Evolutionary conservation across 192 early-diverging fungal genomes (phyloP).

Genomic region (Podila verticillata): DNA sequence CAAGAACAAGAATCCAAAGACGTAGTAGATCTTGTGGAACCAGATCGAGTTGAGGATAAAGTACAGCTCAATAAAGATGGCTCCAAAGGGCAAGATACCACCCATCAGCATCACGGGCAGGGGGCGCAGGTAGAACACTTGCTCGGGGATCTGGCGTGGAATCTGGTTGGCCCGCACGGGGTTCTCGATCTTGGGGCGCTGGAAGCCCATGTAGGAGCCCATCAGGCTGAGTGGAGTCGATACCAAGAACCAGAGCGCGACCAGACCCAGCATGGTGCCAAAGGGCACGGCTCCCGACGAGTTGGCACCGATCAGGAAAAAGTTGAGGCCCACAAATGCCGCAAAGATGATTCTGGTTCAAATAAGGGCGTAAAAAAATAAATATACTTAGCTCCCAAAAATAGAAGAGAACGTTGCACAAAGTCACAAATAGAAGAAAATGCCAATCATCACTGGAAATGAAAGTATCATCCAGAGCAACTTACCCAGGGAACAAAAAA

Average conservation of each 20-base stretch:
- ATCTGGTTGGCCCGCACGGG: constrained; percentile 94
- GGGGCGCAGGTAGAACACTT: constrained; percentile 81
- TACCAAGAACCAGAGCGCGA: constrained; percentile 84
- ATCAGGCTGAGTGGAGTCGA: constrained; percentile 86
- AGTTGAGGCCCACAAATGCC: constrained; percentile 78
- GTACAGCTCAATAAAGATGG: constrained; percentile 97
- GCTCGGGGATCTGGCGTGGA: constrained; percentile 92
- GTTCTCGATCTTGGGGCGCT: constrained; percentile 71
- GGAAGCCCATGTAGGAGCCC: constrained; percentile 79
- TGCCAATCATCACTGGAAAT: neutral
- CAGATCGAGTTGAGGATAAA: constrained; percentile 96
- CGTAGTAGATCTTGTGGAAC: constrained; percentile 93
- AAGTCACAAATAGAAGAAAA: neutral
- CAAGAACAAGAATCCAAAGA: constrained; percentile 92
- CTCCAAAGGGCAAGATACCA: constrained; percentile 91
- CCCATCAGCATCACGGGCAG: constrained; percentile 78
- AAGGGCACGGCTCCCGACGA: constrained; percentile 93
- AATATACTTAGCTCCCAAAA: neutral
- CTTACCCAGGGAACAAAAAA: constrained; percentile 82
- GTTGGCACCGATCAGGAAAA: constrained; percentile 80
- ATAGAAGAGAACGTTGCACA: neutral
- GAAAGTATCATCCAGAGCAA: neutral
- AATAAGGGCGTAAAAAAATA: neutral
- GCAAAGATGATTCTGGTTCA: constrained; percentile 61
- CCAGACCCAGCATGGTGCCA: constrained; percentile 82